Percentiles rank a stretch among this genome's conserved stretches.
These are phyloP conservation scores for Penicillium bialowiezense DNA, from an alignment of 495 filamentous ascomycete genomes.

Conservation along the genomic window DNA sequence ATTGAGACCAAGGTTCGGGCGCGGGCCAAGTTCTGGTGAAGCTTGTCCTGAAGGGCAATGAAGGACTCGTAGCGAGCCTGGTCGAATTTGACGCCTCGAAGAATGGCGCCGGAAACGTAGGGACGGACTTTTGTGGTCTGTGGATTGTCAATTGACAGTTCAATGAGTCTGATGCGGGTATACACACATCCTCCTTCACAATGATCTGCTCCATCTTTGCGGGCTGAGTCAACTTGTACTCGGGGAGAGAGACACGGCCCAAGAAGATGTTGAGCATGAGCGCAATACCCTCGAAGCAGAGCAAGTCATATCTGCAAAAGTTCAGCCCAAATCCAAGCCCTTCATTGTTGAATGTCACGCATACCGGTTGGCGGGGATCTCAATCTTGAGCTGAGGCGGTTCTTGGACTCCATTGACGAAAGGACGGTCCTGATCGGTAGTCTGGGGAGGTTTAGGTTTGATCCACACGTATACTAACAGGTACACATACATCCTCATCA, in stretches of 20 bases:
- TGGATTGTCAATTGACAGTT: background rate
- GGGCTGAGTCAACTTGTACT: constrained; percentile 70
- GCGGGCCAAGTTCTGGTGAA: constrained; percentile 93
- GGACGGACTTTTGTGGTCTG: constrained; percentile 78
- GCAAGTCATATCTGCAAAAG: constrained; percentile 80
- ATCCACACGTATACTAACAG: background rate
- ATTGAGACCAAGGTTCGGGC: constrained; percentile 92
- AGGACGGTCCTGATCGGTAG: constrained; percentile 68
- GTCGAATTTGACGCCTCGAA: constrained; percentile 89
- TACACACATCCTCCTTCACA: constrained; percentile 65
- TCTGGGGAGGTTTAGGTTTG: constrained; percentile 40
- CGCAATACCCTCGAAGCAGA: constrained; percentile 96
- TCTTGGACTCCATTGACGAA: constrained; percentile 77
- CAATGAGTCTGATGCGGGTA: background rate
- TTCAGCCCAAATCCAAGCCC: constrained; percentile 20
- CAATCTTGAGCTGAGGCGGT: constrained; percentile 92
- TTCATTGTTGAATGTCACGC: constrained; percentile 3
- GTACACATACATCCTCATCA: constrained; percentile 74
- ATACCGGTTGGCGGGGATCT: constrained; percentile 92
- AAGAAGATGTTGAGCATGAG: constrained; percentile 95
- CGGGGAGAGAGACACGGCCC: constrained; percentile 67
- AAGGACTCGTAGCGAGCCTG: constrained; percentile 91
- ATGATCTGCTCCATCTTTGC: constrained; percentile 73
- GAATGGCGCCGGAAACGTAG: constrained; percentile 79
- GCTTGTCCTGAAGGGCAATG: constrained; percentile 96